These are phyloP conservation scores for Pulveroboletus sp. DNA, from an alignment of 768 basidiomycete genomes.

Conservation along the genomic window DNA sequence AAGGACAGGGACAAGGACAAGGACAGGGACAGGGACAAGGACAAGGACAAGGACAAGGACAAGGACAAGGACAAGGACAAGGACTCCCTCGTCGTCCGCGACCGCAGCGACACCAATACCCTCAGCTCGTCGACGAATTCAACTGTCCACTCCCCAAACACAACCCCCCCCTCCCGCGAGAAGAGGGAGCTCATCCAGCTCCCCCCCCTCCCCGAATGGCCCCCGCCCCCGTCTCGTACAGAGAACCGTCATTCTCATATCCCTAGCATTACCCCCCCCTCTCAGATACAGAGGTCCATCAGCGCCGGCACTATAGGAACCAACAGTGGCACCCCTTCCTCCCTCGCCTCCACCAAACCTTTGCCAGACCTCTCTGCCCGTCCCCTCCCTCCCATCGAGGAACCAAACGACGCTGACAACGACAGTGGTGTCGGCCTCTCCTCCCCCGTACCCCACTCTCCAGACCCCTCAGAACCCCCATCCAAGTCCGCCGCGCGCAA, in stretches of 20 bases:
- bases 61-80: slow-evolving; percentile 27
- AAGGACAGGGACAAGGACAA: slow-evolving; percentile 54
- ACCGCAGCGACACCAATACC: slow-evolving; percentile 33
- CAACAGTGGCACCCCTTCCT: slow-evolving; percentile 38
- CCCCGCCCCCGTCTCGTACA: slow-evolving; percentile 38
- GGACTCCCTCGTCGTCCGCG: slow-evolving; percentile 24
- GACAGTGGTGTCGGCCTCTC: slow-evolving; percentile 35
- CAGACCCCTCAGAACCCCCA: slow-evolving; percentile 20
- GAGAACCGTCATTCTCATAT: slow-evolving; percentile 19
- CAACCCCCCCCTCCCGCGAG: slow-evolving; percentile 42
- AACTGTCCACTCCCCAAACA: slow-evolving; percentile 20
- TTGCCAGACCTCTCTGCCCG: slow-evolving; percentile 60
- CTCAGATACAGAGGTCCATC: slow-evolving; percentile 27
- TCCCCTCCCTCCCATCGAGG: slow-evolving; percentile 45
- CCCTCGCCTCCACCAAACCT: slow-evolving; percentile 58
- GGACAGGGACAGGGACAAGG: slow-evolving; percentile 39
- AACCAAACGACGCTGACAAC: slow-evolving; percentile 33
- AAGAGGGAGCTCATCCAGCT: slow-evolving; percentile 48
- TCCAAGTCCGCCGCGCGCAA: slow-evolving; percentile 35
- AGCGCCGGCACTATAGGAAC: slow-evolving; percentile 32
- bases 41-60: slow-evolving; percentile 24
- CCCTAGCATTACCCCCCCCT: slow-evolving; percentile 6
- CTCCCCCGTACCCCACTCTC: slow-evolving; percentile 24
- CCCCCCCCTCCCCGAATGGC: slow-evolving; percentile 67
- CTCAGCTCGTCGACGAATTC: slow-evolving; percentile 26